Percentiles rank a stretch among this genome's conserved stretches.
Evolutionary conservation across 2,329 filamentous ascomycete species (phyloP).

Genomic region (Ceratocystis cacaofunesta): DNA sequence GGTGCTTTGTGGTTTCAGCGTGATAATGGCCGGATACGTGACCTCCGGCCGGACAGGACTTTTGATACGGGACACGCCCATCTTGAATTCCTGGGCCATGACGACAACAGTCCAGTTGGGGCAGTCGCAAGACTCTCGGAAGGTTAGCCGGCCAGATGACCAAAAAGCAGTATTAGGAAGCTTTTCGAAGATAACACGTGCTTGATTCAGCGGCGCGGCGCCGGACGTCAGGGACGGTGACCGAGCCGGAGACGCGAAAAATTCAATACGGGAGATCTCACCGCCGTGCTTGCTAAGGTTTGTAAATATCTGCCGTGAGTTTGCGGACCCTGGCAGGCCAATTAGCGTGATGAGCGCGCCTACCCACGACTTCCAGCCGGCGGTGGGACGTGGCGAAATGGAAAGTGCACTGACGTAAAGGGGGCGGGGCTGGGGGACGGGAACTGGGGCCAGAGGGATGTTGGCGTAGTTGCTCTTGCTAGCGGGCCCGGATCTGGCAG

Average conservation of each 20-base stretch:
- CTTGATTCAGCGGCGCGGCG: not conserved
- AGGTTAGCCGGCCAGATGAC: not conserved
- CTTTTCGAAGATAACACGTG: not conserved
- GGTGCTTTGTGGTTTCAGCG: not conserved
- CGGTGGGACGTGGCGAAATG: not conserved
- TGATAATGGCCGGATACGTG: constrained; percentile 8
- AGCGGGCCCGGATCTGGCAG: not conserved
- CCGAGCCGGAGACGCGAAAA: not conserved
- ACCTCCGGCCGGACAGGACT: constrained; percentile 3
- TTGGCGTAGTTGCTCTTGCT: not conserved
- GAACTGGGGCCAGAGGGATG: not conserved
- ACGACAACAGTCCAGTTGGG: not conserved
- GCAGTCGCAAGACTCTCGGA: not conserved
- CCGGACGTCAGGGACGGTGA: not conserved
- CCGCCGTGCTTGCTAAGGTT: not conserved
- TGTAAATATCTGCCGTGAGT: not conserved
- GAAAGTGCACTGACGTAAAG: not conserved
- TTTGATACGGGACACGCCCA: constrained; percentile 4
- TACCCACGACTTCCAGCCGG: constrained; percentile 2
- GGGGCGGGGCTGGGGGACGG: not conserved
- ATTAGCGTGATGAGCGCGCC: constrained; percentile 1
- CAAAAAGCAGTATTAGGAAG: not conserved
- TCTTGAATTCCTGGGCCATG: constrained; percentile 1
- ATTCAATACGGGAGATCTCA: not conserved
- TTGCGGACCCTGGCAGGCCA: not conserved